Conservation (phyloP, 2,329 filamentous ascomycete species). For the Colletotrichum truncatum region DNA sequence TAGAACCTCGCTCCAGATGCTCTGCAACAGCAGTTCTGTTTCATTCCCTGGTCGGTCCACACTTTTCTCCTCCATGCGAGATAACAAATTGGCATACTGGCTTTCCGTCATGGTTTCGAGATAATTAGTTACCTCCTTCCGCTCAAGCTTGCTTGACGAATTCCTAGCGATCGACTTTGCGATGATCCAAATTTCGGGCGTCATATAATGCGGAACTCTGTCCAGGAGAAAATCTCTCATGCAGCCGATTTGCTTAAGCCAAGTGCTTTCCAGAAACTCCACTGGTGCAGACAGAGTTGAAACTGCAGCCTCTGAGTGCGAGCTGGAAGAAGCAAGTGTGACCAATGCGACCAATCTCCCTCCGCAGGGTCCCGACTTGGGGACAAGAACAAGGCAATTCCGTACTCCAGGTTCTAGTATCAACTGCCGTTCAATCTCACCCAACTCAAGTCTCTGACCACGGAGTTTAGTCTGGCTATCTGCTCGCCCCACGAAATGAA, state of each 20-base stretch:
- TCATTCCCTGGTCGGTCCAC: not conserved
- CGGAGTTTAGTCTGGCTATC: constrained; percentile 86
- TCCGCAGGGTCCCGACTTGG: constrained; percentile 4
- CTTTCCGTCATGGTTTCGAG: not conserved
- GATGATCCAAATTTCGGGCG: constrained; percentile 55
- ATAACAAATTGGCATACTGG: not conserved
- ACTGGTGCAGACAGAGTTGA: not conserved
- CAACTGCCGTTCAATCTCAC: constrained; percentile 69
- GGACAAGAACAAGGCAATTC: constrained; percentile 7
- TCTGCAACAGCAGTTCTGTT: not conserved
- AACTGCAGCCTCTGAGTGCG: too few species aligned
- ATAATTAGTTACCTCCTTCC: constrained; percentile 46
- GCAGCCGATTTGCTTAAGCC: not conserved
- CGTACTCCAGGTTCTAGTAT: not conserved
- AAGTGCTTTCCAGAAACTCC: not conserved
- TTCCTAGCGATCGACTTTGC: constrained; percentile 52
- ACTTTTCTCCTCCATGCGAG: not conserved
- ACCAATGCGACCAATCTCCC: not conserved
- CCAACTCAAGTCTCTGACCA: constrained; percentile 81
- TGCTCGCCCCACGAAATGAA: constrained; percentile 76
- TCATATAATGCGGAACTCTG: constrained; percentile 54
- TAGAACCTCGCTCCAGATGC: constrained; percentile 7
- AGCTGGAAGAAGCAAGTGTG: not conserved
- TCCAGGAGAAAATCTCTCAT: constrained; percentile 24
- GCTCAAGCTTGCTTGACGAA: constrained; percentile 57